Conservation (phyloP, 83 land plant species). For the Isoetes engelmannii region DNA sequence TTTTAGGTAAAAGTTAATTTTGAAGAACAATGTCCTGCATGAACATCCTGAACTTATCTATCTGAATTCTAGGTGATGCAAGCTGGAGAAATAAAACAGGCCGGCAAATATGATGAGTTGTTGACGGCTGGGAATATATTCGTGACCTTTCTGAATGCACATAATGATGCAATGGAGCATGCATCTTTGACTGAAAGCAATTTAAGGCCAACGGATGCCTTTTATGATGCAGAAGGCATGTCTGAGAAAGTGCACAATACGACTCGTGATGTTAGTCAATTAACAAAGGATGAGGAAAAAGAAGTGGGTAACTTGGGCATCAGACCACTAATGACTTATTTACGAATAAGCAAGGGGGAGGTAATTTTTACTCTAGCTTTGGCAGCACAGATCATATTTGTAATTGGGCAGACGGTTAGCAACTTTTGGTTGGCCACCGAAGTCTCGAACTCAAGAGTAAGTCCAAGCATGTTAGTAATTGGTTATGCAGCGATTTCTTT, state of each 20-base stretch:
- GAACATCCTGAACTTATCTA: background rate
- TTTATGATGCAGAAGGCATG: background rate
- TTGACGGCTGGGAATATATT: background rate
- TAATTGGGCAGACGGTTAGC: background rate
- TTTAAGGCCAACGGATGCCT: slow-evolving; percentile 7
- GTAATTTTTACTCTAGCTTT: background rate
- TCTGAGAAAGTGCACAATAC: slow-evolving; percentile 16
- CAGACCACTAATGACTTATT: background rate
- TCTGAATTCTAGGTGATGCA: slow-evolving; percentile 4
- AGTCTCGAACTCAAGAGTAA: background rate
- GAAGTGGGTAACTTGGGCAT: background rate
- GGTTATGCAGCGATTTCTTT: background rate
- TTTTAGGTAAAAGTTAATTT: background rate
- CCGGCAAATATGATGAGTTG: slow-evolving; percentile 1
- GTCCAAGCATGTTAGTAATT: background rate
- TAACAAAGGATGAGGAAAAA: slow-evolving; percentile 3
- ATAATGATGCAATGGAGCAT: background rate
- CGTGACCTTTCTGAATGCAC: slow-evolving; percentile 1
- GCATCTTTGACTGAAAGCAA: slow-evolving; percentile 2
- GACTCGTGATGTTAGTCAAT: background rate
- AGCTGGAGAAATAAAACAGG: slow-evolving; percentile 5
- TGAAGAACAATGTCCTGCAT: background rate
- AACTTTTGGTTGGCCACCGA: background rate
- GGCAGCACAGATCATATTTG: background rate
- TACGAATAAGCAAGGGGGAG: background rate